These are phyloP conservation scores for Stephanodiscus minutulus DNA, from an alignment of 108 stramenopile genomes.

Conservation along the genomic window DNA sequence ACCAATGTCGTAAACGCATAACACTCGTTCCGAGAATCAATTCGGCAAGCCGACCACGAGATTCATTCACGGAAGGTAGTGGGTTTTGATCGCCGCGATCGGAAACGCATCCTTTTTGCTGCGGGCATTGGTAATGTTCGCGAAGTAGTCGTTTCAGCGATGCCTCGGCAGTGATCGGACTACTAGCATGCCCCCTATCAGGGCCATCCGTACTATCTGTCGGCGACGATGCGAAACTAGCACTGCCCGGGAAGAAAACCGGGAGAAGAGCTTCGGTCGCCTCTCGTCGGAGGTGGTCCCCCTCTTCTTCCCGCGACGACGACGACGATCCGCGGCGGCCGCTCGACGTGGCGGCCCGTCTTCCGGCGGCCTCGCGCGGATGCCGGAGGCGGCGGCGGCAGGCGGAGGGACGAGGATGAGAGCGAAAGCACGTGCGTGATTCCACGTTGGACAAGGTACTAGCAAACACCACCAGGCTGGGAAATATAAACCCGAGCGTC, in stretches of 20 bases:
- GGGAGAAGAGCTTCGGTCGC: conserved; percentile 42
- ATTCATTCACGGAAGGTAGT: conserved; percentile 3
- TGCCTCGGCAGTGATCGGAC: conserved; percentile 37
- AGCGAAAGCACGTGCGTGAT: too few relatives aligned
- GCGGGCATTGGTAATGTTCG: conserved; percentile 21
- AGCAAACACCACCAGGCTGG: too few relatives aligned
- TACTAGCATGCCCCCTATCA: neutral
- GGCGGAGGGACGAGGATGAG: too few relatives aligned
- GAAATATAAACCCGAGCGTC: too few relatives aligned
- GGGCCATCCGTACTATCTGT: neutral
- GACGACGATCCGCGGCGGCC: too few relatives aligned
- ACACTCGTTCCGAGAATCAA: conserved; percentile 50
- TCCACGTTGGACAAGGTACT: too few relatives aligned
- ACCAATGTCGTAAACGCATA: conserved; percentile 51
- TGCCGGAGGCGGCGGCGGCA: too few relatives aligned
- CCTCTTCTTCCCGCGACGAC: conserved; percentile 18
- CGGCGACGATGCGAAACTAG: neutral
- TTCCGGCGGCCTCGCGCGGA: neutral
- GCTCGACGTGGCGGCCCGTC: neutral
- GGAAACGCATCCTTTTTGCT: neutral
- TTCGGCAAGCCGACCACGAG: conserved; percentile 20
- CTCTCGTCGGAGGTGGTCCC: conserved; percentile 26
- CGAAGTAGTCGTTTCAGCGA: conserved; percentile 41
- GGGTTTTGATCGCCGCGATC: neutral
- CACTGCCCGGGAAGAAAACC: conserved; percentile 44